phyloP scores from a whole-genome alignment of 164 flowering plant genomes.

The grape (Vitis vinifera) region DNA sequence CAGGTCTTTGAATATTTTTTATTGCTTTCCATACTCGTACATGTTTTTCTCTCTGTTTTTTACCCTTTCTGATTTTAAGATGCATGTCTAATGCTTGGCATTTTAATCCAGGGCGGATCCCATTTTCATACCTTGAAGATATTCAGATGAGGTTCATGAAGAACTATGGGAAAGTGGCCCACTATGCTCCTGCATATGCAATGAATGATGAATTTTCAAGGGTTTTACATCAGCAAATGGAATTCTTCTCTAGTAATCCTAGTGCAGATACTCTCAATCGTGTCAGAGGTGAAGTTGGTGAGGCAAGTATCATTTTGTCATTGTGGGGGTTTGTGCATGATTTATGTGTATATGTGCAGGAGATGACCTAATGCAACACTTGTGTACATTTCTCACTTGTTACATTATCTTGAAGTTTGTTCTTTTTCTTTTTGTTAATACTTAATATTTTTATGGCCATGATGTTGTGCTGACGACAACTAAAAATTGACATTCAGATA shows the following conservation, averaged over 20 bases:
- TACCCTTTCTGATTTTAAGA: neutral
- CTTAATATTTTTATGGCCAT: neutral
- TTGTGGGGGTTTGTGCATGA: neutral
- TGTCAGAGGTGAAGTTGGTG: slow-evolving; percentile 90
- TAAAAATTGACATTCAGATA: slow-evolving; percentile 43
- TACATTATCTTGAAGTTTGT: neutral
- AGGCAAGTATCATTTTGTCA: slow-evolving; percentile 53
- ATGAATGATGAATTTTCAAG: slow-evolving; percentile 99
- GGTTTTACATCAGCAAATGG: slow-evolving; percentile 98
- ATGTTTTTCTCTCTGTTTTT: neutral
- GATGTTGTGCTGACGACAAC: slow-evolving; percentile 8
- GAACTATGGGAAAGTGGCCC: slow-evolving; percentile 87
- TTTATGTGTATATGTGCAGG: neutral
- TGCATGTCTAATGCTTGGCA: neutral
- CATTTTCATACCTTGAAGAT: slow-evolving; percentile 94
- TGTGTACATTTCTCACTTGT: neutral
- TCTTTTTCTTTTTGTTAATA: neutral
- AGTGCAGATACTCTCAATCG: slow-evolving; percentile 90
- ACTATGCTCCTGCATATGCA: slow-evolving; percentile 88
- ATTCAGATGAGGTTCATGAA: slow-evolving; percentile 97
- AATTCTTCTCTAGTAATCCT: slow-evolving; percentile 88
- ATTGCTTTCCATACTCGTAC: neutral
- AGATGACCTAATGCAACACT: neutral
- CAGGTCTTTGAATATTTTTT: neutral
- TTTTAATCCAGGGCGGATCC: slow-evolving; percentile 75